Percentiles rank a stretch among this genome's conserved stretches.
Conservation (phyloP, 192 early-diverging fungal genomes). For the Thamnidium elegans region DNA sequence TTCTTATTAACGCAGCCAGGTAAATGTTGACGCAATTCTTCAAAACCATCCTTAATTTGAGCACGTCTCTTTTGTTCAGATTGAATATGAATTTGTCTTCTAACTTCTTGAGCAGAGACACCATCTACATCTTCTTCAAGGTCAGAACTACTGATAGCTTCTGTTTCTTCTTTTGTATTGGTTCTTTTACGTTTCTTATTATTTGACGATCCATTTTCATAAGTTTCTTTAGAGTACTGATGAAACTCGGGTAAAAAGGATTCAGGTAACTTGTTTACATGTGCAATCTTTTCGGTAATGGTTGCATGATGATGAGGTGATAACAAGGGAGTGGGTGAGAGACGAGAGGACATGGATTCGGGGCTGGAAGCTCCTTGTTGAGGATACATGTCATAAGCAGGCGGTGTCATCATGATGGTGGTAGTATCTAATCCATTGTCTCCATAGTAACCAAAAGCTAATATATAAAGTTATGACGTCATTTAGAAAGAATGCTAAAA, state of each 20-base stretch:
- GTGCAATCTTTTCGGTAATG: constrained; percentile 38
- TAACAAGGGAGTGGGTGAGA: constrained; percentile 23
- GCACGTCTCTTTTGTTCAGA: constrained; percentile 45
- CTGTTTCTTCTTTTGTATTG: constrained; percentile 11
- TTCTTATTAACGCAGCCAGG: constrained; percentile 39
- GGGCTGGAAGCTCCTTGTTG: constrained; percentile 24
- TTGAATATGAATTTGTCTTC: constrained; percentile 48
- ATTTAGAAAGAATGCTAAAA: not conserved
- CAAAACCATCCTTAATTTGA: constrained; percentile 47
- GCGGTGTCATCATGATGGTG: not conserved
- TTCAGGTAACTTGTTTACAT: constrained; percentile 35
- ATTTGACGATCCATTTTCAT: constrained; percentile 28
- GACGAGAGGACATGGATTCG: constrained; percentile 23
- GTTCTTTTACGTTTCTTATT: constrained; percentile 27
- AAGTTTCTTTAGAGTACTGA: constrained; percentile 38
- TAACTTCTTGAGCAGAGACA: constrained; percentile 36
- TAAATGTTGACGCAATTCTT: constrained; percentile 43
- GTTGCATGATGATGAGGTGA: constrained; percentile 13
- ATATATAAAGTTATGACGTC: constrained; percentile 7
- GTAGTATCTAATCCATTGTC: constrained; percentile 12
- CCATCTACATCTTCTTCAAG: constrained; percentile 25
- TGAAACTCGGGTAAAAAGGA: constrained; percentile 39
- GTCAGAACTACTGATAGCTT: constrained; percentile 11
- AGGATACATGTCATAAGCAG: constrained; percentile 10
- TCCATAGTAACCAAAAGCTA: constrained; percentile 24